These are phyloP conservation scores for Triticum monococcum DNA, from an alignment of 176 grass and related monocot genomes.

Conservation along the genomic window DNA sequence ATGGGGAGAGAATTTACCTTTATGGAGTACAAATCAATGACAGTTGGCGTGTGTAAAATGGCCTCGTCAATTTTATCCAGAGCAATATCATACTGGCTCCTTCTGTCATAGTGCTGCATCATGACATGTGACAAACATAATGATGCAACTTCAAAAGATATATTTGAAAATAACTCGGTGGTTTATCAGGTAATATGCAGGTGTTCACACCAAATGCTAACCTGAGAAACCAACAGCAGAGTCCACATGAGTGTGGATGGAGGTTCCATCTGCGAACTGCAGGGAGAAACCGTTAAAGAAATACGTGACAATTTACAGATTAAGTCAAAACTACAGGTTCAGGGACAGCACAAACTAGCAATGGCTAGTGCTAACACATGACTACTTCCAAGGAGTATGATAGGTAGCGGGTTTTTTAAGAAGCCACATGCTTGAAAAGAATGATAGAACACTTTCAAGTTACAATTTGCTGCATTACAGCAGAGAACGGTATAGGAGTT, in stretches of 20 bases:
- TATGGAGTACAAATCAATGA: conserved; percentile 97
- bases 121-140: conserved; percentile 26
- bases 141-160: conserved; percentile 15
- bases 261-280: conserved; percentile 76
- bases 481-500: background rate
- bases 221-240: conserved; percentile 93
- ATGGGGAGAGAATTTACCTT: conserved; percentile 47
- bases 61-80: conserved; percentile 92
- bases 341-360: background rate
- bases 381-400: background rate
- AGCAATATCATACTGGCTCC: conserved; percentile 70
- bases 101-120: conserved; percentile 94
- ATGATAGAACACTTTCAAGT: background rate
- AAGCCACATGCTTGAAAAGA: background rate
- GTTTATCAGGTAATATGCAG: conserved; percentile 4
- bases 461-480: background rate
- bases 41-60: conserved; percentile 90
- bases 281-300: conserved; percentile 24
- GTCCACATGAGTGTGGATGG: conserved; percentile 96
- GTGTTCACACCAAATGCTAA: conserved; percentile 43
- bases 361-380: background rate
- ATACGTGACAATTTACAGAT: background rate
- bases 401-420: background rate
- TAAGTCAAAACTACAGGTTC: background rate
- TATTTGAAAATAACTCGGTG: conserved; percentile 5